phyloP scores from a whole-genome alignment of 768 basidiomycete genomes.

The Termitomyces sp. region DNA sequence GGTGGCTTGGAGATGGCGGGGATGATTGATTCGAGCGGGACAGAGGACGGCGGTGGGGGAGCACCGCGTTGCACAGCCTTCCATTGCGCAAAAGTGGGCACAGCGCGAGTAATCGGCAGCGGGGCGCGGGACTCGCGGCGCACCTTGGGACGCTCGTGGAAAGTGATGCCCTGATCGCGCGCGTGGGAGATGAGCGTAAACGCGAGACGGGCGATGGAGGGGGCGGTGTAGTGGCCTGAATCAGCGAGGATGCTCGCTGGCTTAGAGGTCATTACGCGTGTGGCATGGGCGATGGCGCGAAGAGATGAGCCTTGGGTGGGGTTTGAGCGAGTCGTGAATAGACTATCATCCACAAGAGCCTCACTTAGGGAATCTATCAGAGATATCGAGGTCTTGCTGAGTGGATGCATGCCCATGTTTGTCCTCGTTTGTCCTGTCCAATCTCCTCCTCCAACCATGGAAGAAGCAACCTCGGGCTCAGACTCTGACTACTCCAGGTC shows the following conservation, averaged over 20 bases:
- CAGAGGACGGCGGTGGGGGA: too few relatives aligned
- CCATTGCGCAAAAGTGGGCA: too few relatives aligned
- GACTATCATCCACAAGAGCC: slow-evolving; percentile 45
- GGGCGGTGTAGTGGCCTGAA: slow-evolving; percentile 56
- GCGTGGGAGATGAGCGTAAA: slow-evolving; percentile 63
- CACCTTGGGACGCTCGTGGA: slow-evolving; percentile 44
- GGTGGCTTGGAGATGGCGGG: slow-evolving; percentile 77
- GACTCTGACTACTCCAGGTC: slow-evolving; percentile 97
- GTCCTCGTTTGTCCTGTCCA: neutral
- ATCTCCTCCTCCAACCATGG: slow-evolving; percentile 40
- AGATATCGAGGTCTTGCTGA: too few relatives aligned
- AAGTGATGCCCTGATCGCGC: slow-evolving; percentile 54
- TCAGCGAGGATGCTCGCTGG: slow-evolving; percentile 70
- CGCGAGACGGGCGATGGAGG: slow-evolving; percentile 58
- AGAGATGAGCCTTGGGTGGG: slow-evolving; percentile 62
- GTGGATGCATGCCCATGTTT: slow-evolving; percentile 53
- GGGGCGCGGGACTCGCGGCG: slow-evolving; percentile 35
- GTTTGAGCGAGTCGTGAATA: too few relatives aligned
- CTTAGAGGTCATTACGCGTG: slow-evolving; percentile 82
- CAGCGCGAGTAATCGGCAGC: too few relatives aligned
- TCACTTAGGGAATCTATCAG: slow-evolving; percentile 49
- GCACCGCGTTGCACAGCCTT: too few relatives aligned
- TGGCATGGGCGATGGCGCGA: slow-evolving; percentile 76
- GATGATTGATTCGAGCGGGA: slow-evolving; percentile 79
- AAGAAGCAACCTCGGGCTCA: slow-evolving; percentile 85